Evolutionary conservation across 1,284 basidiomycete genomes (phyloP).

Genomic region (Inonotus hispidus): DNA sequence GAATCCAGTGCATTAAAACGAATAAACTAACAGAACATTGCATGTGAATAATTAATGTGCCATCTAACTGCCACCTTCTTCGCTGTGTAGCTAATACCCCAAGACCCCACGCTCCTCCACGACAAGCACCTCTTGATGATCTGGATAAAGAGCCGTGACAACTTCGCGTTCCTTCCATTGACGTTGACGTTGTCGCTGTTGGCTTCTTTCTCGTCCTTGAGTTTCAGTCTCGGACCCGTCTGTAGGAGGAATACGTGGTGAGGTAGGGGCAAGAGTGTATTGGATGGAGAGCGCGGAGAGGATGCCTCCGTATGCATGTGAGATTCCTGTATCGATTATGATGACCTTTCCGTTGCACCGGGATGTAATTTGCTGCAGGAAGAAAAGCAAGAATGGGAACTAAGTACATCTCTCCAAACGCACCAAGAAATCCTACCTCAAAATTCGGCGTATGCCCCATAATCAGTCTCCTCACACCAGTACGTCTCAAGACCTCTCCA

Average conservation of each 20-base stretch:
- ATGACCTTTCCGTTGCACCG: slow-evolving; percentile 84
- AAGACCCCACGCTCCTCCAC: slow-evolving; percentile 45
- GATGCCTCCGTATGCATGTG: slow-evolving; percentile 88
- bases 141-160: slow-evolving; percentile 71
- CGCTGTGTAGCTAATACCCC: slow-evolving; percentile 31
- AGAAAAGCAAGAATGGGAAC: neutral
- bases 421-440: slow-evolving; percentile 39
- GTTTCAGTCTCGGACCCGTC: neutral
- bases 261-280: slow-evolving; percentile 64
- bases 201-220: too few species aligned
- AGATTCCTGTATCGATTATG: slow-evolving; percentile 92
- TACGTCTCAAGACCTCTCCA: slow-evolving; percentile 60
- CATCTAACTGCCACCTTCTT: neutral
- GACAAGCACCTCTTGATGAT: slow-evolving; percentile 49
- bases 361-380: slow-evolving; percentile 61
- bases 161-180: slow-evolving; percentile 74
- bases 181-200: slow-evolving; percentile 25
- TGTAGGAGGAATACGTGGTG: slow-evolving; percentile 14
- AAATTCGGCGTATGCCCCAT: slow-evolving; percentile 96
- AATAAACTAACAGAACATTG: neutral
- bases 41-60: neutral
- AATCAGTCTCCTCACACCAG: slow-evolving; percentile 80
- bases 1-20: neutral
- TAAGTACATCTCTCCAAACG: neutral
- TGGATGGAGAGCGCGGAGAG: slow-evolving; percentile 82